A percentile compares a stretch with the other conserved stretches of the same genome.
Evolutionary conservation across 1,284 basidiomycete species (phyloP).

Genomic region (Malassezia pachydermatis): DNA sequence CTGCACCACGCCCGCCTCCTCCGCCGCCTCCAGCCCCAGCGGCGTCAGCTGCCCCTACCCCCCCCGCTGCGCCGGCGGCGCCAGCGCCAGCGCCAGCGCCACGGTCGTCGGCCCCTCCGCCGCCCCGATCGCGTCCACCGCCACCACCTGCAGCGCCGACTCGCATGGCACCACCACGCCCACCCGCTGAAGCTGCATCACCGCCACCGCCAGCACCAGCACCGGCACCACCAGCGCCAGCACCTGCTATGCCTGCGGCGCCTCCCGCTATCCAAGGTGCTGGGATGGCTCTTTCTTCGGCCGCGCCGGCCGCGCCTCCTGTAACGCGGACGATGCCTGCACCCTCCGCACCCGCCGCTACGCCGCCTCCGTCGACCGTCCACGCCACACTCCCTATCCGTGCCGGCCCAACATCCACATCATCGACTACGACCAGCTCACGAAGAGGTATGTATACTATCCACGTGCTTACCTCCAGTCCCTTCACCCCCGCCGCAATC

Average conservation of each 20-base stretch:
- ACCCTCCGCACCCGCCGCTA: background rate
- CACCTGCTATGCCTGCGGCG: background rate
- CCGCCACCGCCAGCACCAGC: constrained; percentile 1
- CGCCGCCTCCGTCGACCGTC: background rate
- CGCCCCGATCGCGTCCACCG: constrained; percentile 6
- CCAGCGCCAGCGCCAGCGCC: constrained; percentile 8
- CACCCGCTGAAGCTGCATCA: constrained; percentile 5
- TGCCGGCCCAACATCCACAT: background rate
- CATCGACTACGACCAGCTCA: background rate
- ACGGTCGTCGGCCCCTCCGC: constrained; percentile 6
- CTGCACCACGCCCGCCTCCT: background rate
- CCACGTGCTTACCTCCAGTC: background rate
- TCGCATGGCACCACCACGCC: constrained; percentile 16
- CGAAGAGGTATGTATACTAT: background rate
- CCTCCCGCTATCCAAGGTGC: background rate
- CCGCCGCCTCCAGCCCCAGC: constrained; percentile 6
- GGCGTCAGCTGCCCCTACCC: background rate
- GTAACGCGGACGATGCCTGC: background rate
- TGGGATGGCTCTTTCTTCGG: background rate
- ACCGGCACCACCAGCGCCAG: background rate
- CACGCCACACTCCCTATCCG: constrained; percentile 4
- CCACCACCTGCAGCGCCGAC: constrained; percentile 15
- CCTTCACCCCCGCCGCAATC: constrained; percentile 13
- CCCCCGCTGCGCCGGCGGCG: constrained; percentile 1
- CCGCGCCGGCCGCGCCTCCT: background rate